Evolutionary conservation across 1,284 basidiomycete species (phyloP).

Genomic region (Boletus hoseneyae): DNA sequence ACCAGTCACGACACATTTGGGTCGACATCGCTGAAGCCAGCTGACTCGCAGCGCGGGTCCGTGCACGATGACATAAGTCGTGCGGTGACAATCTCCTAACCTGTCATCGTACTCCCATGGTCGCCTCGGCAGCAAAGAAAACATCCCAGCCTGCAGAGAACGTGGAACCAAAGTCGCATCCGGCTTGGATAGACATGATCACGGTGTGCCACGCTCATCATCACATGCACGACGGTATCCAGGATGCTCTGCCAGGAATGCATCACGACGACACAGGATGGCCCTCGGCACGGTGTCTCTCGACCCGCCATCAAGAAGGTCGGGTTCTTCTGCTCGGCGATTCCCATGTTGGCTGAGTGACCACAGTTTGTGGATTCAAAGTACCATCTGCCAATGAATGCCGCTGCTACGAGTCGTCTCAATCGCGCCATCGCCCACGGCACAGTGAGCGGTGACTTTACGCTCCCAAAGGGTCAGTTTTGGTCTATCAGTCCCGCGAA

Average conservation of each 20-base stretch:
- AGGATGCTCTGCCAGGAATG: constrained; percentile 49
- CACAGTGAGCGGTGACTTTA: constrained; percentile 58
- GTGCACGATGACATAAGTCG: constrained; percentile 13
- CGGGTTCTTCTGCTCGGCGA: not conserved
- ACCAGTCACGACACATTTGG: too few relatives aligned
- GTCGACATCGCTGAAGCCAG: not conserved
- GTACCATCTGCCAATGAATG: constrained; percentile 61
- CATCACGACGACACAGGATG: constrained; percentile 62
- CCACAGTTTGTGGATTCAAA: constrained; percentile 67
- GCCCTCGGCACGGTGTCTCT: constrained; percentile 70
- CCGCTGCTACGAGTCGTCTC: constrained; percentile 60
- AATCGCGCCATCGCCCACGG: constrained; percentile 71
- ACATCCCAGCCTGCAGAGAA: constrained; percentile 12
- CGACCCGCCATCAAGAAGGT: constrained; percentile 80
- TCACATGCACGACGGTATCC: not conserved
- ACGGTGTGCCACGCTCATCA: constrained; percentile 36
- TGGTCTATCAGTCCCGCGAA: not conserved
- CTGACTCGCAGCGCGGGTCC: not conserved
- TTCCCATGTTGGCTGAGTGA: not conserved
- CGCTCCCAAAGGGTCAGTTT: constrained; percentile 64
- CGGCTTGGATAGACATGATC: constrained; percentile 63
- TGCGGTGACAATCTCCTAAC: constrained; percentile 5
- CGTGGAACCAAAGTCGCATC: constrained; percentile 35
- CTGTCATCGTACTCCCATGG: constrained; percentile 7
- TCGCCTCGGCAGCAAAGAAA: constrained; percentile 33